Evolutionary conservation across 2,329 filamentous ascomycete genomes (phyloP).

Genomic region (Colletotrichum eleusines): DNA sequence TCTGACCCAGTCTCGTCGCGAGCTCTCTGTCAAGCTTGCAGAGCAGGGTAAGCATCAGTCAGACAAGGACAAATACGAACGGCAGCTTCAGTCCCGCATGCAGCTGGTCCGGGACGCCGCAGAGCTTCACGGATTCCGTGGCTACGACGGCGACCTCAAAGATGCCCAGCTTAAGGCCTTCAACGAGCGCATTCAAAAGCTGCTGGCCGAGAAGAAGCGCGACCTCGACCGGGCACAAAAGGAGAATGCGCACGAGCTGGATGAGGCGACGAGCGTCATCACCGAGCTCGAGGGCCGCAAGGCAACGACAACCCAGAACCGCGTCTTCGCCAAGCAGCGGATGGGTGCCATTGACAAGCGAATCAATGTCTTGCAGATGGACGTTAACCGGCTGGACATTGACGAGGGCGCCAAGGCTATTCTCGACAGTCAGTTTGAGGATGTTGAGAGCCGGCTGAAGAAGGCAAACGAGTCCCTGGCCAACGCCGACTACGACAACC

Average conservation of each 20-base stretch:
- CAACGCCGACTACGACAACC: slow-evolving; percentile 75
- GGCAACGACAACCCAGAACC: slow-evolving; percentile 78
- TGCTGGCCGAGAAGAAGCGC: slow-evolving; percentile 82
- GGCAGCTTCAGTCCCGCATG: slow-evolving; percentile 78
- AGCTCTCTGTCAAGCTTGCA: slow-evolving; percentile 65
- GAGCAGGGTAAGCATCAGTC: slow-evolving; percentile 85
- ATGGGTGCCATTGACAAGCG: slow-evolving; percentile 81
- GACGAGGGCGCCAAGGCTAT: slow-evolving; percentile 88
- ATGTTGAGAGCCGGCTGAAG: slow-evolving; percentile 73
- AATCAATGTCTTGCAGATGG: slow-evolving; percentile 72
- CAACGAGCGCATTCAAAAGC: slow-evolving; percentile 79
- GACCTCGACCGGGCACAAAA: slow-evolving; percentile 80
- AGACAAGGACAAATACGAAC: slow-evolving; percentile 87
- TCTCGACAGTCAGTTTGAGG: slow-evolving; percentile 79
- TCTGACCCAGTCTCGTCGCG: slow-evolving; percentile 58
- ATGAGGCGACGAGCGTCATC: slow-evolving; percentile 77
- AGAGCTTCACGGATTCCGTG: slow-evolving; percentile 81
- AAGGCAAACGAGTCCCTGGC: slow-evolving; percentile 73
- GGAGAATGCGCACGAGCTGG: slow-evolving; percentile 79
- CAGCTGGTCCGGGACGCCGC: slow-evolving; percentile 84
- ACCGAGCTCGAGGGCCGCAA: slow-evolving; percentile 81
- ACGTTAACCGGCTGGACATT: slow-evolving; percentile 78
- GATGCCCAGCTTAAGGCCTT: slow-evolving; percentile 82
- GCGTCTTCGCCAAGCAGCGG: slow-evolving; percentile 78
- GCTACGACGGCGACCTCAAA: slow-evolving; percentile 83